A percentile compares a stretch with the other conserved stretches of the same genome.
These are phyloP conservation scores for Torrubiellomyces zombiae DNA, from an alignment of 2,329 filamentous ascomycete genomes.

Conservation along the genomic window DNA sequence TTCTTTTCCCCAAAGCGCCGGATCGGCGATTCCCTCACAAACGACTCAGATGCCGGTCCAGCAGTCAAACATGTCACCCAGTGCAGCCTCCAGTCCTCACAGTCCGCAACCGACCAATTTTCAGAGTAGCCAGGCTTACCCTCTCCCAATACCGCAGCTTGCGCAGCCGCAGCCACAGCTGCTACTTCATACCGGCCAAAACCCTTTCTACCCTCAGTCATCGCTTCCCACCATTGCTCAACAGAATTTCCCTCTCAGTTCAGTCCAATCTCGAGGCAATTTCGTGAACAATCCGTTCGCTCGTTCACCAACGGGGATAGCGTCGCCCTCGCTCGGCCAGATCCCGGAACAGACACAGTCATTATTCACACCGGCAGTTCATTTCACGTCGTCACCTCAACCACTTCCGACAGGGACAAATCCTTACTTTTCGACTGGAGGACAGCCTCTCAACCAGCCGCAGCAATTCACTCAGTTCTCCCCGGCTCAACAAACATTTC, in stretches of 20 bases:
- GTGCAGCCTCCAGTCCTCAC: conserved; percentile 23
- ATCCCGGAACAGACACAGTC: conserved; percentile 35
- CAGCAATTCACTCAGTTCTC: conserved; percentile 12
- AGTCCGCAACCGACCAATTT: conserved; percentile 22
- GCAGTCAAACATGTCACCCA: conserved; percentile 26
- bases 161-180: too few species aligned
- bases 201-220: conserved; percentile 32
- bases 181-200: conserved; percentile 28
- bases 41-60: conserved; percentile 25
- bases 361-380: conserved; percentile 27
- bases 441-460: conserved; percentile 11
- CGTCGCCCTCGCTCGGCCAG: conserved; percentile 31
- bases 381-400: conserved; percentile 15
- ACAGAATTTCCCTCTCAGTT: conserved; percentile 24
- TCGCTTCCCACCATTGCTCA: conserved; percentile 15
- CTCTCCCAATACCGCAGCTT: conserved; percentile 15
- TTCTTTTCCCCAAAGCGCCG: conserved; percentile 62
- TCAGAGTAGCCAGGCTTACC: conserved; percentile 26
- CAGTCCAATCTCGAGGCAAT: conserved; percentile 15
- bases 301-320: conserved; percentile 31
- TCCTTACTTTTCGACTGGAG: conserved; percentile 19
- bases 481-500: conserved; percentile 15
- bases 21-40: conserved; percentile 20
- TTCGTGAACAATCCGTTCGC: conserved; percentile 30
- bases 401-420: conserved; percentile 16